These are phyloP conservation scores for Didymella pomorum DNA, from an alignment of 2,329 filamentous ascomycete genomes.

Conservation along the genomic window DNA sequence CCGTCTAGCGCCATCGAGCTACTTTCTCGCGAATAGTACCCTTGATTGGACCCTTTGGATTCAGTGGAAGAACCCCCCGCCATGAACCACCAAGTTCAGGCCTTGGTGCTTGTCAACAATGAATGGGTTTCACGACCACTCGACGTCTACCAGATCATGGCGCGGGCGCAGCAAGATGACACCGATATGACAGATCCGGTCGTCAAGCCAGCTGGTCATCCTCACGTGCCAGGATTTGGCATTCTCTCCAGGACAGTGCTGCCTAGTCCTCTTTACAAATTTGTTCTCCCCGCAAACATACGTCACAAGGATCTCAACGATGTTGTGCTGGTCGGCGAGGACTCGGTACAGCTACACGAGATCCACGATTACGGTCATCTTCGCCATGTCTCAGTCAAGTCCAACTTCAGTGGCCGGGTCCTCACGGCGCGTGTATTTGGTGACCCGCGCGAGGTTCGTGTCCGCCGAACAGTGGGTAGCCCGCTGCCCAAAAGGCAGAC, in stretches of 20 bases:
- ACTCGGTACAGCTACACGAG: slow-evolving; percentile 82
- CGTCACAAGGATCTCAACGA: slow-evolving; percentile 76
- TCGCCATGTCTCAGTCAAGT: slow-evolving; percentile 77
- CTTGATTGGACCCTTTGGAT: slow-evolving; percentile 2
- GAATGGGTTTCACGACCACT: slow-evolving; percentile 47
- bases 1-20: slow-evolving; percentile 14
- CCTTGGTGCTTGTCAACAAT: slow-evolving; percentile 39
- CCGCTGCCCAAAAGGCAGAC: slow-evolving; percentile 25
- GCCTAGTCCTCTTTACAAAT: slow-evolving; percentile 76
- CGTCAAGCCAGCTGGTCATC: slow-evolving; percentile 42
- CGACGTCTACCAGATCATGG: slow-evolving; percentile 55
- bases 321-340: slow-evolving; percentile 84
- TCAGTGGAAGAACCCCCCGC: slow-evolving; percentile 6
- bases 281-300: slow-evolving; percentile 81
- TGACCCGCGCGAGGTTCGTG: slow-evolving; percentile 35
- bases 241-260: slow-evolving; percentile 81
- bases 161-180: slow-evolving; percentile 40
- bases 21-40: neutral
- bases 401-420: slow-evolving; percentile 80
- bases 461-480: slow-evolving; percentile 31
- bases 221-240: slow-evolving; percentile 65
- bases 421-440: slow-evolving; percentile 81
- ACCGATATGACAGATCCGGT: slow-evolving; percentile 35
- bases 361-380: slow-evolving; percentile 74
- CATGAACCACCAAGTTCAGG: slow-evolving; percentile 44